Evolutionary conservation across 2,329 filamentous ascomycete genomes (phyloP).

Genomic region (Pleurostoma richardsiae): DNA sequence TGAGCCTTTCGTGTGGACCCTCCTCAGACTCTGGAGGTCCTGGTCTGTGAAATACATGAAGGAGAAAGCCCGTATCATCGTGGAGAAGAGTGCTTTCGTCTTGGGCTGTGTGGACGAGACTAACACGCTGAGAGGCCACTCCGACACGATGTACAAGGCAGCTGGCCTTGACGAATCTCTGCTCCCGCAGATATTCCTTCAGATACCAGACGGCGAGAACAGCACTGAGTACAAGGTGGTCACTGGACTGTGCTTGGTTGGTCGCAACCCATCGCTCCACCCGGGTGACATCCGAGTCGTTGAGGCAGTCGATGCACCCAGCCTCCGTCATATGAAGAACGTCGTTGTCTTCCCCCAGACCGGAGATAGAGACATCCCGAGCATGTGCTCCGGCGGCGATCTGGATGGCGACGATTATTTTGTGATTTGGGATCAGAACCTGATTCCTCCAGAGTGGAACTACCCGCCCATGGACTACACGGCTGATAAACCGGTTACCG

Average conservation of each 20-base stretch:
- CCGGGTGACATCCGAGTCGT: slow-evolving; percentile 89
- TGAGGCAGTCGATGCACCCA: slow-evolving; percentile 68
- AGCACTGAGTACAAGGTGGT: slow-evolving; percentile 58
- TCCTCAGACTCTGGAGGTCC: slow-evolving; percentile 78
- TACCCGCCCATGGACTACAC: slow-evolving; percentile 73
- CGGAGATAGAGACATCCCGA: slow-evolving; percentile 79
- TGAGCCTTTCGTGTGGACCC: slow-evolving; percentile 78
- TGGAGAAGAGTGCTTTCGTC: slow-evolving; percentile 81
- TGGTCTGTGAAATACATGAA: slow-evolving; percentile 90
- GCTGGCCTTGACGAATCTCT: slow-evolving; percentile 33
- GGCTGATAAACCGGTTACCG: slow-evolving; percentile 47
- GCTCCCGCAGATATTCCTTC: slow-evolving; percentile 85
- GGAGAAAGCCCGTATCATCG: slow-evolving; percentile 81
- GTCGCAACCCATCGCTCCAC: slow-evolving; percentile 89
- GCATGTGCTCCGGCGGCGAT: slow-evolving; percentile 95
- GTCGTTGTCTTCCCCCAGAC: slow-evolving; percentile 82
- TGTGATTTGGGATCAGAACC: slow-evolving; percentile 78
- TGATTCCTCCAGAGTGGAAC: slow-evolving; percentile 70
- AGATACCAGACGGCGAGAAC: slow-evolving; percentile 59
- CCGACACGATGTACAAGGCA: slow-evolving; percentile 26
- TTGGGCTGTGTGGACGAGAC: slow-evolving; percentile 89
- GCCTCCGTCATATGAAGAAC: slow-evolving; percentile 72
- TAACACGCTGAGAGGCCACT: slow-evolving; percentile 66
- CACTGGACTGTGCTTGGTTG: slow-evolving; percentile 74
- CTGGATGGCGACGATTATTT: slow-evolving; percentile 95